A percentile compares a stretch with the other conserved stretches of the same genome.
phyloP scores from a whole-genome alignment of 2,329 filamentous ascomycete species.

The Podosphaera leucotricha region DNA sequence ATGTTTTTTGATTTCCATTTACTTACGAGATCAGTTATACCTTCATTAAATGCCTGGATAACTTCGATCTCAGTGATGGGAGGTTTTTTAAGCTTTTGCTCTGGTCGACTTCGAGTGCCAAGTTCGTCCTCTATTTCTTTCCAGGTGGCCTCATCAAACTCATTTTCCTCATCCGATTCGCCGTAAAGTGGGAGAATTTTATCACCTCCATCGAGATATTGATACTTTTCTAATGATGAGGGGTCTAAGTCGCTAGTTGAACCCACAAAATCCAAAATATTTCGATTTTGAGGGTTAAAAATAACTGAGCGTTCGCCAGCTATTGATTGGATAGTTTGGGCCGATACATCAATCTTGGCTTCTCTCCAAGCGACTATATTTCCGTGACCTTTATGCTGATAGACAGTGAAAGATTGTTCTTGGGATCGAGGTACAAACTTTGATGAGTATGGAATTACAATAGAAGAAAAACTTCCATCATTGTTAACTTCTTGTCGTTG shows the following conservation, averaged over 20 bases:
- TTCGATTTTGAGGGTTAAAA: slow-evolving; percentile 5
- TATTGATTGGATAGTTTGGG: neutral
- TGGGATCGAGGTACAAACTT: slow-evolving; percentile 6
- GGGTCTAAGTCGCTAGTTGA: slow-evolving; percentile 7
- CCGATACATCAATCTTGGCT: slow-evolving; percentile 2
- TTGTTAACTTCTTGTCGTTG: slow-evolving; percentile 5
- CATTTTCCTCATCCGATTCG: slow-evolving; percentile 27
- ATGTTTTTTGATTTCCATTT: slow-evolving; percentile 36
- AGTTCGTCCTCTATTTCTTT: slow-evolving; percentile 35
- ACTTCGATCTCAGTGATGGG: slow-evolving; percentile 24
- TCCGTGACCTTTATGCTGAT: slow-evolving; percentile 5
- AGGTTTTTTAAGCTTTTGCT: slow-evolving; percentile 5
- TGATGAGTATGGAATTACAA: slow-evolving; percentile 12
- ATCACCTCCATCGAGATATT: slow-evolving; percentile 18
- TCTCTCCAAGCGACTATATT: slow-evolving; percentile 9
- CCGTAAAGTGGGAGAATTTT: slow-evolving; percentile 26
- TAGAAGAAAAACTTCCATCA: slow-evolving; percentile 6
- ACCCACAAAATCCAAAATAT: slow-evolving; percentile 2
- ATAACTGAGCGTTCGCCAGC: slow-evolving; percentile 1
- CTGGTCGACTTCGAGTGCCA: slow-evolving; percentile 2
- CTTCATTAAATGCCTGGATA: slow-evolving; percentile 26
- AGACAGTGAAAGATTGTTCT: slow-evolving; percentile 16
- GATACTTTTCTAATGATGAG: slow-evolving; percentile 19
- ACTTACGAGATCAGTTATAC: slow-evolving; percentile 24
- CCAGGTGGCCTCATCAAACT: slow-evolving; percentile 34